A percentile compares a stretch with the other conserved stretches of the same genome.
Evolutionary conservation across 176 grass and related monocot species (phyloP).

Genomic region (Ensete glaucum): DNA sequence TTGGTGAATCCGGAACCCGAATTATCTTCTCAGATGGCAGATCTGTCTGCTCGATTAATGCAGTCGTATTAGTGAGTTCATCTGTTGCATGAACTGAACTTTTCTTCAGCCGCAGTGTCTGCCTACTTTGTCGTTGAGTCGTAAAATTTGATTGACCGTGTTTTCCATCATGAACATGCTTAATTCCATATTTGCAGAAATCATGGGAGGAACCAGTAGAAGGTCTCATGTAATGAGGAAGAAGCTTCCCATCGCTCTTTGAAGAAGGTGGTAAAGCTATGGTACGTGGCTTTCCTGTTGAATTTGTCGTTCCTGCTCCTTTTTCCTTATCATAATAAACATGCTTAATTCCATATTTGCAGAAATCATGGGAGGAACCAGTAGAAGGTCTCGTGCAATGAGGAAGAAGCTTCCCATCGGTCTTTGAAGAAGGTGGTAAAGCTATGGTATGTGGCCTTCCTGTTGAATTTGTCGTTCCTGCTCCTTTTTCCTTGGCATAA

Average conservation of each 20-base stretch:
- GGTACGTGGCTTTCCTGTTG: neutral
- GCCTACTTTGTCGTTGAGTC: slow-evolving; percentile 10
- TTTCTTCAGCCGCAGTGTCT: slow-evolving; percentile 12
- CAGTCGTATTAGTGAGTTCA: slow-evolving; percentile 24
- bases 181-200: slow-evolving; percentile 54
- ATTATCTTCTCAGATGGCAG: slow-evolving; percentile 15
- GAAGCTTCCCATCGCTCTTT: slow-evolving; percentile 15
- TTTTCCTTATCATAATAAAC: slow-evolving; percentile 11
- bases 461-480: neutral
- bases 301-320: neutral
- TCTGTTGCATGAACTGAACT: slow-evolving; percentile 22
- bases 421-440: neutral
- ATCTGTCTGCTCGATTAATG: neutral
- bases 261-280: slow-evolving; percentile 3
- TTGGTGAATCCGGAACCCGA: slow-evolving; percentile 22
- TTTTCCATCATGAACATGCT: slow-evolving; percentile 28
- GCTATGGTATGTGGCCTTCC: neutral
- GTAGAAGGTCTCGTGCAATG: slow-evolving; percentile 54
- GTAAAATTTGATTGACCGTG: neutral
- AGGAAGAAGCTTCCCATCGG: slow-evolving; percentile 32
- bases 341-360: slow-evolving; percentile 62
- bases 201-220: slow-evolving; percentile 71
- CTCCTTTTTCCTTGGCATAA: neutral
- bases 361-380: slow-evolving; percentile 72
- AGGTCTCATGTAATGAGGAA: slow-evolving; percentile 59